These are phyloP conservation scores for Cinnamomum micranthum DNA, from an alignment of 164 flowering plant genomes.

Conservation along the genomic window DNA sequence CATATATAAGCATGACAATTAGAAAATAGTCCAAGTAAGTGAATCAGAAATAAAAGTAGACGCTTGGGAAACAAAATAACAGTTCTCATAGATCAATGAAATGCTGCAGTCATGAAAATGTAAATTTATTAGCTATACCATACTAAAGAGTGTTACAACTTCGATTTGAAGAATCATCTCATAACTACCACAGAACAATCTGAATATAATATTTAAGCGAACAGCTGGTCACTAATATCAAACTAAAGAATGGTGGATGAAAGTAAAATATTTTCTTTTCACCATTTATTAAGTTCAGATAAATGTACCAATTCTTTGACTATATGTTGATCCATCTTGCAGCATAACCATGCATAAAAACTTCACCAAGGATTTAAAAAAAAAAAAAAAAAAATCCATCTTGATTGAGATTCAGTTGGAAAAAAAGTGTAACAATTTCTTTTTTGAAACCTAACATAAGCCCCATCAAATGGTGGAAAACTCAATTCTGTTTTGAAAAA, in stretches of 20 bases:
- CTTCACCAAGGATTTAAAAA: neutral
- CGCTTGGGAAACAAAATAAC: neutral
- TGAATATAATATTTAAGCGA: neutral
- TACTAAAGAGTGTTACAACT: neutral
- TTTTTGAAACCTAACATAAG: neutral
- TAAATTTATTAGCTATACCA: too few relatives aligned
- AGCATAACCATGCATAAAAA: neutral
- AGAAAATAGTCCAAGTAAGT: slow-evolving; percentile 1
- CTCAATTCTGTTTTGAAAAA: neutral
- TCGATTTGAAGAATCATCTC: neutral
- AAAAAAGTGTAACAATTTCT: neutral
- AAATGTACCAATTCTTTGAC: neutral
- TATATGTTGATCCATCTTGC: neutral
- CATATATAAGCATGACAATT: neutral
- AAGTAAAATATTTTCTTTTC: neutral
- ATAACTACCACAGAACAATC: neutral
- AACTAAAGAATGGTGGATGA: neutral
- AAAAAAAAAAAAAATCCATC: neutral
- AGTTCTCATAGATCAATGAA: neutral
- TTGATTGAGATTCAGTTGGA: neutral
- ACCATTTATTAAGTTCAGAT: neutral
- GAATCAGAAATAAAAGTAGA: neutral
- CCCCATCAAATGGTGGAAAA: neutral
- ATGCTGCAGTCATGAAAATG: neutral
- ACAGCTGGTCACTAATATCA: neutral